Percentiles rank a stretch among this genome's conserved stretches.
phyloP scores from a whole-genome alignment of 148 eudicot species.

The Camellia sinensis region DNA sequence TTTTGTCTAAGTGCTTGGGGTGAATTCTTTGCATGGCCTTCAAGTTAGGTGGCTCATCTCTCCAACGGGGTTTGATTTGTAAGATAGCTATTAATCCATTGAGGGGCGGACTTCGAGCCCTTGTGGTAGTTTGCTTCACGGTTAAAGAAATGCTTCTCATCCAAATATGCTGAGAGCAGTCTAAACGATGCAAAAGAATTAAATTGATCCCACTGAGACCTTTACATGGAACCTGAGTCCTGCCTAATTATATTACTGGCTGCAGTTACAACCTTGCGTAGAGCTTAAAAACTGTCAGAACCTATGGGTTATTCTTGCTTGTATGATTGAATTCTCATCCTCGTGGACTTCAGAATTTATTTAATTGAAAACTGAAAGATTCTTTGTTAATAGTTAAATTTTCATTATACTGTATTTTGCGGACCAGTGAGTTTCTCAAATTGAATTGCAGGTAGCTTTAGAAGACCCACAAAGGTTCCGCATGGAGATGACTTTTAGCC shows the following conservation, averaged over 20 bases:
- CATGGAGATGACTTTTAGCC: slow-evolving; percentile 91
- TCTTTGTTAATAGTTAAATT: background rate
- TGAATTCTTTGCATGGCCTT: slow-evolving; percentile 4
- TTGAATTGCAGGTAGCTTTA: slow-evolving; percentile 59
- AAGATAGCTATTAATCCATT: background rate
- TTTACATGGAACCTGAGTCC: background rate
- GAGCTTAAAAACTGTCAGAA: background rate
- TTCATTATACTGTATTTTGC: background rate
- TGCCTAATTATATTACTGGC: background rate
- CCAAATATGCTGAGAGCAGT: background rate
- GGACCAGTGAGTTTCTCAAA: slow-evolving; percentile 5
- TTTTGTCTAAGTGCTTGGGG: background rate
- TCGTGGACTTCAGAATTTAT: background rate
- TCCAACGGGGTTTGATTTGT: background rate
- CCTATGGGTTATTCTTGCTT: background rate
- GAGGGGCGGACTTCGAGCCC: background rate
- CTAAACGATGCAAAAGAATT: background rate
- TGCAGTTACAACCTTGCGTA: background rate
- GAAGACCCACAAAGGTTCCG: slow-evolving; percentile 87
- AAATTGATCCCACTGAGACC: background rate
- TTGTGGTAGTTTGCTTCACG: slow-evolving; percentile 1
- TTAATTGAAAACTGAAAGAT: background rate
- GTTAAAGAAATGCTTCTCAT: background rate
- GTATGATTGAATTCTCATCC: background rate
- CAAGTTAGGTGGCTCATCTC: background rate